Conservation (phyloP, 139 green algal genomes). For the Haematococcus lacustris region DNA sequence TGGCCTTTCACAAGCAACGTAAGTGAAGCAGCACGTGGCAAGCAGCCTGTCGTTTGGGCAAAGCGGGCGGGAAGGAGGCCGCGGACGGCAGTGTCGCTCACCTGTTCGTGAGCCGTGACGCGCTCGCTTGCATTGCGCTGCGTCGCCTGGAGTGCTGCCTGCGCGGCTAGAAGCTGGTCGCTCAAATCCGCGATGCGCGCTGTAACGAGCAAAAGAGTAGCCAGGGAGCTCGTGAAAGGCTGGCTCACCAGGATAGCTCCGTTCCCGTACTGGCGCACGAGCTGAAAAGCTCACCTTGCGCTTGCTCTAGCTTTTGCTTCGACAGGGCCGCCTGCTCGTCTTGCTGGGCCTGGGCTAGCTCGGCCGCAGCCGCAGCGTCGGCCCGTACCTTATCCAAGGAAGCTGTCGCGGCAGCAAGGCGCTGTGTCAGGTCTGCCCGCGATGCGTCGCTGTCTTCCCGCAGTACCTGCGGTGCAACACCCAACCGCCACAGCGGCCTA, state of each 20-base stretch:
- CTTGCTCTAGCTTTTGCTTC: constrained; percentile 15
- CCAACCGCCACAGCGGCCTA: too few species aligned
- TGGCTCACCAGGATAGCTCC: too few species aligned
- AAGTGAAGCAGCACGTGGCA: too few species aligned
- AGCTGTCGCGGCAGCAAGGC: constrained; percentile 18
- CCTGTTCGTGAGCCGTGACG: background rate
- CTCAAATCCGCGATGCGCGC: too few species aligned
- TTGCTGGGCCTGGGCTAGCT: constrained; percentile 15
- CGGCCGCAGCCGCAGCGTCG: constrained; percentile 13
- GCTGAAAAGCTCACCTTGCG: constrained; percentile 13
- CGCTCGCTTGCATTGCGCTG: constrained; percentile 25
- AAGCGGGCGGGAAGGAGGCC: too few species aligned
- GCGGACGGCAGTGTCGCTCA: too few species aligned
- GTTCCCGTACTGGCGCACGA: too few species aligned
- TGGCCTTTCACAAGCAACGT: too few species aligned
- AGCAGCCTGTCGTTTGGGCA: too few species aligned
- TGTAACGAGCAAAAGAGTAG: too few species aligned
- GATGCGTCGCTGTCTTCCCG: constrained; percentile 17
- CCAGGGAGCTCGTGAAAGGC: too few species aligned
- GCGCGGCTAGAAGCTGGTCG: constrained; percentile 12
- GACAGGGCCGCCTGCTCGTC: constrained; percentile 23
- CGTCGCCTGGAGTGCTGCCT: constrained; percentile 15
- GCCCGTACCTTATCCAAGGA: constrained; percentile 30
- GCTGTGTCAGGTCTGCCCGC: constrained; percentile 13
- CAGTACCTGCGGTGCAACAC: constrained; percentile 11